These are phyloP conservation scores for Lachancea fermentati DNA, from an alignment of 805 yeast species.

Conservation along the genomic window DNA sequence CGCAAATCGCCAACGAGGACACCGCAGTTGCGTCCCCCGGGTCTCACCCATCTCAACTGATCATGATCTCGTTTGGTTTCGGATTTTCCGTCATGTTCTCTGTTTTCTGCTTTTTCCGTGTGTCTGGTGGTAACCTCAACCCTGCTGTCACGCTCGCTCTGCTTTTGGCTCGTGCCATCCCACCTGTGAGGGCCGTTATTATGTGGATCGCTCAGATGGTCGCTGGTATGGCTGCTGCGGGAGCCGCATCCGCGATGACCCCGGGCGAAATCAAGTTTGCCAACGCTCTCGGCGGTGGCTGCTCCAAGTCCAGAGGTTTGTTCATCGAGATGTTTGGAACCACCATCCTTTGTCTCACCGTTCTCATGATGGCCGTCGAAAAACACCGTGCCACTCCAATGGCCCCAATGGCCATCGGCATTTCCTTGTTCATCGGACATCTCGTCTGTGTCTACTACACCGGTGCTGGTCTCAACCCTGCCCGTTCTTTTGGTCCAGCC, in stretches of 20 bases:
- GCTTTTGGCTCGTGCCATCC: slow-evolving; percentile 64
- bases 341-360: slow-evolving; percentile 65
- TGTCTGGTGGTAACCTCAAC: slow-evolving; percentile 86
- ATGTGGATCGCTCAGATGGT: slow-evolving; percentile 65
- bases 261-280: slow-evolving; percentile 73
- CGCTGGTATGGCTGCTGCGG: slow-evolving; percentile 91
- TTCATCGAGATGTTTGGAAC: slow-evolving; percentile 82
- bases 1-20: slow-evolving; percentile 72
- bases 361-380: slow-evolving; percentile 78
- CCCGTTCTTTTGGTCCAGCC: slow-evolving; percentile 82
- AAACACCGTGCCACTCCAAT: slow-evolving; percentile 66
- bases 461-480: slow-evolving; percentile 91
- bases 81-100: slow-evolving; percentile 70
- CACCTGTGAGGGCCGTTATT: slow-evolving; percentile 63
- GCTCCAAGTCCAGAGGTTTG: slow-evolving; percentile 67
- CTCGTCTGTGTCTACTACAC: slow-evolving; percentile 76
- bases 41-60: slow-evolving; percentile 58
- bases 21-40: slow-evolving; percentile 28
- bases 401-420: slow-evolving; percentile 82
- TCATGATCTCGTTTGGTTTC: slow-evolving; percentile 81
- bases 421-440: slow-evolving; percentile 76
- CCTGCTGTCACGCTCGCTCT: slow-evolving; percentile 81
- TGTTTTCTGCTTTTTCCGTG: slow-evolving; percentile 41
- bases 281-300: slow-evolving; percentile 66
- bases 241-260: slow-evolving; percentile 78